Evolutionary conservation across 1,284 basidiomycete genomes (phyloP).

Genomic region (Xanthoconium separans): DNA sequence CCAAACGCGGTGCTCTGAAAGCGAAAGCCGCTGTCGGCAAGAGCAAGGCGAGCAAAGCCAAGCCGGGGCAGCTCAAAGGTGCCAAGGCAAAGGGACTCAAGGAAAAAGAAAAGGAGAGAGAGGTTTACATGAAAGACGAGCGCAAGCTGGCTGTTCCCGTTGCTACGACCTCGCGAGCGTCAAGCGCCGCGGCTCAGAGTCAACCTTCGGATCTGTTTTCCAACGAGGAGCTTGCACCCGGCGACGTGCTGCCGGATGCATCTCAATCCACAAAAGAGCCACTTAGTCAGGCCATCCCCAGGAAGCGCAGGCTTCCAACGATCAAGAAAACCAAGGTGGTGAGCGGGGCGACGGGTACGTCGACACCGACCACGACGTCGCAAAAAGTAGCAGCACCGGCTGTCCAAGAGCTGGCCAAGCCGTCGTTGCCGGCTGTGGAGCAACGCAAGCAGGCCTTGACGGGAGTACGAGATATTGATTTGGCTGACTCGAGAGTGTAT

Average conservation of each 20-base stretch:
- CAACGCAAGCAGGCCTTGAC: slow-evolving; percentile 41
- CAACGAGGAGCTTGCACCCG: slow-evolving; percentile 23
- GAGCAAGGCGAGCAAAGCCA: slow-evolving; percentile 21
- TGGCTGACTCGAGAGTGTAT: slow-evolving; percentile 61
- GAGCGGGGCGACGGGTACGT: slow-evolving; percentile 20
- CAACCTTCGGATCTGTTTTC: slow-evolving; percentile 29
- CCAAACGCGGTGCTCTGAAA: slow-evolving; percentile 29
- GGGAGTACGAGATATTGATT: slow-evolving; percentile 57
- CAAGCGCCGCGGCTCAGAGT: slow-evolving; percentile 29
- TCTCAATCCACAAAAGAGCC: slow-evolving; percentile 17
- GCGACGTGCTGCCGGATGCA: slow-evolving; percentile 31
- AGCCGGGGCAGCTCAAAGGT: slow-evolving; percentile 16
- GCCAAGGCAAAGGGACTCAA: slow-evolving; percentile 23
- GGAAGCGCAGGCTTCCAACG: slow-evolving; percentile 66
- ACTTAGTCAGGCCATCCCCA: slow-evolving; percentile 33
- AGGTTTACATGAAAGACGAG: slow-evolving; percentile 41
- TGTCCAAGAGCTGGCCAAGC: slow-evolving; percentile 24
- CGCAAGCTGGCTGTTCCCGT: slow-evolving; percentile 29
- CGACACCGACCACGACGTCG: slow-evolving; percentile 32
- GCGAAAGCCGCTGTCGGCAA: slow-evolving; percentile 26
- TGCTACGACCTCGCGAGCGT: slow-evolving; percentile 21
- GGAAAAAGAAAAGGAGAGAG: slow-evolving; percentile 34
- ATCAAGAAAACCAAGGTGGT: slow-evolving; percentile 70
- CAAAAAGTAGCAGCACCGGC: slow-evolving; percentile 28
- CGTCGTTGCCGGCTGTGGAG: slow-evolving; percentile 23